phyloP scores from a whole-genome alignment of 306 rosid genomes.

The Leucaena leucocephala region DNA sequence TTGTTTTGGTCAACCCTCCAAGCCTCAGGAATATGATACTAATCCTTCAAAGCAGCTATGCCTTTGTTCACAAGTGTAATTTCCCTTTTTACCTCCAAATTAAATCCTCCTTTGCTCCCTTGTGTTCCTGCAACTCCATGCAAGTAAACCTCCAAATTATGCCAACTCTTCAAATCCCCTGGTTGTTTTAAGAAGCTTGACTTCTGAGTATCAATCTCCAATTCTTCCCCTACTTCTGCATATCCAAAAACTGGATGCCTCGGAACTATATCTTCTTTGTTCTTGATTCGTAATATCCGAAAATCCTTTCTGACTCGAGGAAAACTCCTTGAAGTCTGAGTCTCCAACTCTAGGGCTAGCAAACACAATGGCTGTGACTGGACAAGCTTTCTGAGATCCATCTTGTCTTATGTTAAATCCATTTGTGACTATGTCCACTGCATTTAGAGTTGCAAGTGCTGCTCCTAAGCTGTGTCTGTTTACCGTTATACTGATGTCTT shows the following conservation, averaged over 20 bases:
- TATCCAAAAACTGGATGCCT: not conserved
- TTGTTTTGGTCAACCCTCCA: too few species aligned
- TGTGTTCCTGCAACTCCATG: too few species aligned
- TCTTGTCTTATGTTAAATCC: too few species aligned
- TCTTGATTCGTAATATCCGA: not conserved
- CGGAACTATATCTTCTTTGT: not conserved
- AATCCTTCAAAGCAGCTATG: too few species aligned
- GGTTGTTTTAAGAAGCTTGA: constrained; percentile 54
- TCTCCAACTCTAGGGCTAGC: constrained; percentile 4
- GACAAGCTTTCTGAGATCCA: not conserved
- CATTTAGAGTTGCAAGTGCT: not conserved
- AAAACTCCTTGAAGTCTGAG: not conserved
- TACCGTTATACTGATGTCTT: not conserved
- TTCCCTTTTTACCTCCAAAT: too few species aligned
- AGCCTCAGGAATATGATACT: too few species aligned
- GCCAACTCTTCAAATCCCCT: constrained; percentile 36
- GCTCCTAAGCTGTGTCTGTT: not conserved
- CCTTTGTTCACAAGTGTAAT: too few species aligned
- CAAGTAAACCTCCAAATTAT: constrained; percentile 23
- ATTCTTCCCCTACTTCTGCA: not conserved
- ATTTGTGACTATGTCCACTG: not conserved
- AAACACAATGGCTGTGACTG: not conserved
- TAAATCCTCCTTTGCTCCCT: too few species aligned
- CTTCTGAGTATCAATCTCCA: constrained; percentile 52
- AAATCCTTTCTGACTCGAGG: not conserved